phyloP scores from a whole-genome alignment of 495 filamentous ascomycete species.

The Cudoniella acicularis region DNA sequence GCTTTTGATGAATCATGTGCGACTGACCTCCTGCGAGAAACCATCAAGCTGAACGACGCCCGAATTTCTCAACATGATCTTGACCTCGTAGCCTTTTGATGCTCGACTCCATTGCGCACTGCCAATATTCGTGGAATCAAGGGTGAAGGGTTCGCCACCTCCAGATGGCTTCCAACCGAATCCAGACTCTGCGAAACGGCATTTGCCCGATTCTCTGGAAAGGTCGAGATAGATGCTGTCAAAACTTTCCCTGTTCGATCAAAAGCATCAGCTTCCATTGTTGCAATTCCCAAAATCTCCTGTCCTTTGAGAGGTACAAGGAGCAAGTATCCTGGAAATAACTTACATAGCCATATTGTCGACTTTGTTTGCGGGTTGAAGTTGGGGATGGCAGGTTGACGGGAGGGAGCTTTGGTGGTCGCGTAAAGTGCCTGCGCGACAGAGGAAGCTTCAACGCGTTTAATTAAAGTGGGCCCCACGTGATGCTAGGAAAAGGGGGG shows the following conservation, averaged over 20 bases:
- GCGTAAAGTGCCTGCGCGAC: slow-evolving; percentile 3
- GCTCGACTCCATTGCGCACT: slow-evolving; percentile 94
- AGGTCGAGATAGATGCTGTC: slow-evolving; percentile 95
- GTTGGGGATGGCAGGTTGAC: neutral
- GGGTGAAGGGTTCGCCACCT: slow-evolving; percentile 86
- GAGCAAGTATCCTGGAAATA: neutral
- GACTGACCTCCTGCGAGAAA: slow-evolving; percentile 78
- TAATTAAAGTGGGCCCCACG: neutral
- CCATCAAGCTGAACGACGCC: slow-evolving; percentile 93
- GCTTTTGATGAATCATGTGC: neutral
- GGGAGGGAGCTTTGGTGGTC: neutral
- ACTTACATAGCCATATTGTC: slow-evolving; percentile 14
- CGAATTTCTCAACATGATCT: slow-evolving; percentile 75
- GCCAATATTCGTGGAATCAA: slow-evolving; percentile 76
- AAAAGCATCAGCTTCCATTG: slow-evolving; percentile 3
- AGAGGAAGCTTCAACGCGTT: neutral
- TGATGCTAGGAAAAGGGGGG: neutral
- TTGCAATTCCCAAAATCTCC: slow-evolving; percentile 1
- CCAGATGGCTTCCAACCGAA: slow-evolving; percentile 89
- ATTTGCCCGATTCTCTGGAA: slow-evolving; percentile 84
- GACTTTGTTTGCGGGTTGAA: neutral
- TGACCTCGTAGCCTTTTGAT: slow-evolving; percentile 87
- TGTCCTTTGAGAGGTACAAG: neutral
- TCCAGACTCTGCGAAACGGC: slow-evolving; percentile 87
- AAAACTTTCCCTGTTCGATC: slow-evolving; percentile 68